phyloP scores from a whole-genome alignment of 805 yeast genomes.

The Myxozyma vanderwaltii region DNA sequence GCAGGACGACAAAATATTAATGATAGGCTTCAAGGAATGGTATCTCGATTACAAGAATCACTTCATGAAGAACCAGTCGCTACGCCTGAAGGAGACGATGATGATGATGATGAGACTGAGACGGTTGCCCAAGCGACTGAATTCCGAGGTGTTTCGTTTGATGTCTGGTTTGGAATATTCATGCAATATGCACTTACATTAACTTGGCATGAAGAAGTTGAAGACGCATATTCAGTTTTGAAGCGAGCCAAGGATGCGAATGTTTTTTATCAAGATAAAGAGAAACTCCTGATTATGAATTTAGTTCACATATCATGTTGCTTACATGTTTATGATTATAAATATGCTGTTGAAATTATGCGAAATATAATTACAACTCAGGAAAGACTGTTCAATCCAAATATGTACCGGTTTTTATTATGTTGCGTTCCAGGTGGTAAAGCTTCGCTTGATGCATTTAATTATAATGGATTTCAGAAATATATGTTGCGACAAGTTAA shows the following conservation, averaged over 20 bases:
- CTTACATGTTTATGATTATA: constrained; percentile 53
- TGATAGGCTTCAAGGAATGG: constrained; percentile 69
- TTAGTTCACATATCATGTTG: constrained; percentile 69
- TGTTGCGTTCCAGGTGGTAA: constrained; percentile 63
- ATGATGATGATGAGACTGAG: constrained; percentile 43
- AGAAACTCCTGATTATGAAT: constrained; percentile 59
- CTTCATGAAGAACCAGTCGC: constrained; percentile 56
- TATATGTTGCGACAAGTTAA: constrained; percentile 86
- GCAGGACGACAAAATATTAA: constrained; percentile 63
- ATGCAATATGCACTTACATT: constrained; percentile 74
- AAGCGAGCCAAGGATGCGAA: constrained; percentile 76
- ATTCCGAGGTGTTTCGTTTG: constrained; percentile 75
- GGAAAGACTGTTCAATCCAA: constrained; percentile 74
- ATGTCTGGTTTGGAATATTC: constrained; percentile 82
- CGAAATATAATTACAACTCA: constrained; percentile 50
- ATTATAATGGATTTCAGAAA: constrained; percentile 84
- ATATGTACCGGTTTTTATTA: constrained; percentile 64
- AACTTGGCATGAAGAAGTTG: constrained; percentile 59
- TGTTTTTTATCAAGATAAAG: constrained; percentile 70
- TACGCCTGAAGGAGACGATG: constrained; percentile 43
- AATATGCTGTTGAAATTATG: constrained; percentile 57
- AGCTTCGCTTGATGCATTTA: constrained; percentile 59
- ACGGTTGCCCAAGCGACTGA: constrained; percentile 23
- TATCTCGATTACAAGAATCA: constrained; percentile 41
- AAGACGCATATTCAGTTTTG: constrained; percentile 67